Conservation (phyloP, 345 rosid species). For the Pistacia vera region DNA sequence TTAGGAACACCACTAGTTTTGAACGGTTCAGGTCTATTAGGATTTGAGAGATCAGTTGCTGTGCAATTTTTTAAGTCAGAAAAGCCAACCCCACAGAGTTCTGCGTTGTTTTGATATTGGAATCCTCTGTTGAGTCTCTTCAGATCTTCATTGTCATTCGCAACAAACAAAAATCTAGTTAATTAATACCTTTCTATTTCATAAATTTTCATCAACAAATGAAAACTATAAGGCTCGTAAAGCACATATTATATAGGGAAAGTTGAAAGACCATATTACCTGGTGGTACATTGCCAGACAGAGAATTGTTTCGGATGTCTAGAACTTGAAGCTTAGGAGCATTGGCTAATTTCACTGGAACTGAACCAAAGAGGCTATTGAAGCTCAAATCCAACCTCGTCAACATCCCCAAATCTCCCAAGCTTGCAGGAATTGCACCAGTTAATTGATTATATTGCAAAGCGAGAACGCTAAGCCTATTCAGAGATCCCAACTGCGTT, state of each 20-base stretch:
- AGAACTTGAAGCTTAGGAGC: conserved; percentile 67
- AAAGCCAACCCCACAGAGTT: conserved; percentile 81
- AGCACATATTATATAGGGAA: not conserved
- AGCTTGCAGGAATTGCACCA: conserved; percentile 93
- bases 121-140: conserved; percentile 70
- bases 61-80: conserved; percentile 51
- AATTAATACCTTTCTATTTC: not conserved
- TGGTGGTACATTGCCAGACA: conserved; percentile 80
- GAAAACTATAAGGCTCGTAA: not conserved
- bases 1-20: conserved; percentile 42
- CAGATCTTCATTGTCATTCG: conserved; percentile 51
- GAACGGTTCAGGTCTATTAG: conserved; percentile 69
- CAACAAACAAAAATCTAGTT: not conserved
- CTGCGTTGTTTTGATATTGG: conserved; percentile 71
- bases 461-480: conserved; percentile 72
- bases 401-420: conserved; percentile 63
- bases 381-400: conserved; percentile 89
- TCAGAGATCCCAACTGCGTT: conserved; percentile 69
- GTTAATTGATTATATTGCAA: conserved; percentile 74
- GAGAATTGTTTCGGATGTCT: conserved; percentile 81
- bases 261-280: conserved; percentile 43
- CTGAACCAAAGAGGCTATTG: conserved; percentile 78
- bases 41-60: conserved; percentile 32
- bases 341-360: conserved; percentile 67
- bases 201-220: not conserved